A percentile compares a stretch with the other conserved stretches of the same genome.
These are phyloP conservation scores for Scopulariopsis brevicaulis DNA, from an alignment of 2,329 filamentous ascomycete genomes.

Conservation along the genomic window DNA sequence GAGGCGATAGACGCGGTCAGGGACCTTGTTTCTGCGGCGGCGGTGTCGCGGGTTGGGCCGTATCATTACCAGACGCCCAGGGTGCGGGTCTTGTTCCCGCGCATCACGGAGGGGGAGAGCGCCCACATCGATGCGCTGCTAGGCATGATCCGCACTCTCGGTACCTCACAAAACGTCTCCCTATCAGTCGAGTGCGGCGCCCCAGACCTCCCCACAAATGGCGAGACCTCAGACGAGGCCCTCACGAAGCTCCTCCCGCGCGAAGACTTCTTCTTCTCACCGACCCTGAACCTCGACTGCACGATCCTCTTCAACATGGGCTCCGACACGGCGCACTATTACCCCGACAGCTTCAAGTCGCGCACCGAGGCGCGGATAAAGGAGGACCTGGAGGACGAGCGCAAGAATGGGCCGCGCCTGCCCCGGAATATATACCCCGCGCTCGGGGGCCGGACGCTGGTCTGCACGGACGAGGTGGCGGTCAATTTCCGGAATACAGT, in stretches of 20 bases:
- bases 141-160: conserved; percentile 14
- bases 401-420: conserved; percentile 10
- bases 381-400: conserved; percentile 8
- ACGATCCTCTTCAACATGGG: conserved; percentile 27
- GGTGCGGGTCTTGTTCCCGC: conserved; percentile 22
- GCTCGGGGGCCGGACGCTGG: conserved; percentile 17
- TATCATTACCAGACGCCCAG: conserved; percentile 23
- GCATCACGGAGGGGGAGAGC: conserved; percentile 15
- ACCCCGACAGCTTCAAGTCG: conserved; percentile 7
- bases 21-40: conserved; percentile 23
- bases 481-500: conserved; percentile 24
- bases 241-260: conserved; percentile 17
- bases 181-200: conserved; percentile 17
- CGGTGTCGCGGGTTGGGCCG: conserved; percentile 14
- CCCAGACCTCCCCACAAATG: background rate
- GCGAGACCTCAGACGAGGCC: conserved; percentile 14
- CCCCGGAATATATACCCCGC: conserved; percentile 19
- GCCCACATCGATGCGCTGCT: conserved; percentile 20
- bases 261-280: conserved; percentile 19
- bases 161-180: conserved; percentile 15
- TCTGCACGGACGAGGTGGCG: conserved; percentile 25
- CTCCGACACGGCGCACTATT: conserved; percentile 25
- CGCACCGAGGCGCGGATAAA: conserved; percentile 1
- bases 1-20: conserved; percentile 14
- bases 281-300: conserved; percentile 26